phyloP scores from a whole-genome alignment of 2,329 filamentous ascomycete genomes.

The Arthroderma sp. region DNA sequence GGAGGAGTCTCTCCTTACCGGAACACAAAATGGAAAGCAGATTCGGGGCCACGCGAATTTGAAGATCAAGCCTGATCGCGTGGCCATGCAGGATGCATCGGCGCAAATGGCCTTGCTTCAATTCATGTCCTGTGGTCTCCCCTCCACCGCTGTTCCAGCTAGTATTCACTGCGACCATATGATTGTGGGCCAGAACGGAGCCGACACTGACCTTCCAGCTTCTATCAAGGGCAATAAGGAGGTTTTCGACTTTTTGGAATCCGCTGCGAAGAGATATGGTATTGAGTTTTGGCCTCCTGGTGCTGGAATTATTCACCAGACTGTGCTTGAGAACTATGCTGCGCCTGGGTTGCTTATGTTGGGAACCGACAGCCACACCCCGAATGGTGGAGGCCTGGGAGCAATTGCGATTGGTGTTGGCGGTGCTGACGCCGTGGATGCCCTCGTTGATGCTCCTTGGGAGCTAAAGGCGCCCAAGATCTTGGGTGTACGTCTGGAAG shows the following conservation, averaged over 20 bases:
- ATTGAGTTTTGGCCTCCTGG: constrained; percentile 95
- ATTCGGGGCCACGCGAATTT: constrained; percentile 83
- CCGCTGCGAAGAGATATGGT: constrained; percentile 76
- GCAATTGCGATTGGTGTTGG: constrained; percentile 95
- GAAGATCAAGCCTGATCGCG: constrained; percentile 92
- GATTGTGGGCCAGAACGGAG: constrained; percentile 89
- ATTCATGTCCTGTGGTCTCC: constrained; percentile 94
- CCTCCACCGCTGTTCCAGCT: constrained; percentile 79
- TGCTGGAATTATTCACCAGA: constrained; percentile 94
- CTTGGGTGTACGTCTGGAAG: constrained; percentile 70
- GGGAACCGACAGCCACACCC: constrained; percentile 92
- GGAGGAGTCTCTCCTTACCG: constrained; percentile 72
- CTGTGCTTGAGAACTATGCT: constrained; percentile 93
- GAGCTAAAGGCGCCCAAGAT: constrained; percentile 91
- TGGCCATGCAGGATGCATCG: constrained; percentile 98
- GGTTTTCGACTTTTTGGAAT: constrained; percentile 95
- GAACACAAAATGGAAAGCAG: constrained; percentile 69
- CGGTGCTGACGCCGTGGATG: constrained; percentile 93
- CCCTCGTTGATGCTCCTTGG: constrained; percentile 91
- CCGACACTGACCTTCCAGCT: constrained; percentile 67
- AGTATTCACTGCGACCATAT: constrained; percentile 99
- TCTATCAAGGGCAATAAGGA: constrained; percentile 89
- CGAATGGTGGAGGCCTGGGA: constrained; percentile 88
- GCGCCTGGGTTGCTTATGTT: constrained; percentile 98
- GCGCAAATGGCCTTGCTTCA: constrained; percentile 97